phyloP scores from a whole-genome alignment of 2,329 filamentous ascomycete species.

The Ascochyta clinopodiicola region DNA sequence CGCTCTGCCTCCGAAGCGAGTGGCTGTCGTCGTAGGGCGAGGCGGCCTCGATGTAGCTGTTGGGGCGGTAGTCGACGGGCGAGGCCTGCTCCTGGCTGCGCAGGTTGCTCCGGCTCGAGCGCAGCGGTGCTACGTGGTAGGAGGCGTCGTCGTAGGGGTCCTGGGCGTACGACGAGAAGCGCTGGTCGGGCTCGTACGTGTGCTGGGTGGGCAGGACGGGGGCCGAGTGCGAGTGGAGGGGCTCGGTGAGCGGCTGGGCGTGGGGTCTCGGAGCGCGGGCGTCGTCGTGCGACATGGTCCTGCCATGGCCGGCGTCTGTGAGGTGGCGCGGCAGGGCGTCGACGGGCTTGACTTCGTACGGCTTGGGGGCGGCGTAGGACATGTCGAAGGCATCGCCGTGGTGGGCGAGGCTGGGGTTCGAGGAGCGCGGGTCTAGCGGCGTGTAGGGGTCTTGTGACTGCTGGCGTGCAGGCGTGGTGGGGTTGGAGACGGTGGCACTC shows the following conservation, averaged over 20 bases:
- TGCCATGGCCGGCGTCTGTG: background rate
- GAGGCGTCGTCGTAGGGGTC: constrained; percentile 38
- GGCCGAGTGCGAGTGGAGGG: constrained; percentile 55
- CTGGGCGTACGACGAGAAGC: constrained; percentile 23
- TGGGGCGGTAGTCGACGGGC: constrained; percentile 42
- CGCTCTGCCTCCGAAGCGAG: constrained; percentile 55
- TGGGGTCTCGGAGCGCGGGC: constrained; percentile 31
- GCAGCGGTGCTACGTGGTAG: constrained; percentile 45
- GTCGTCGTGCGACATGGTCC: constrained; percentile 41
- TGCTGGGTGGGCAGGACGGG: constrained; percentile 49
- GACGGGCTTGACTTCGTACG: constrained; percentile 23
- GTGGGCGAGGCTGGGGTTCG: constrained; percentile 27
- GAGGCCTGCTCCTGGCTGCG: constrained; percentile 31
- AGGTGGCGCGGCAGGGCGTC: constrained; percentile 34
- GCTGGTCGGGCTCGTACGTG: constrained; percentile 29
- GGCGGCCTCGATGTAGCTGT: constrained; percentile 38
- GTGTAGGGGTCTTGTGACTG: constrained; percentile 32
- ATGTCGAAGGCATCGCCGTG: constrained; percentile 41
- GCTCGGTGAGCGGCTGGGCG: constrained; percentile 22
- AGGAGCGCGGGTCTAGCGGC: constrained; percentile 33
- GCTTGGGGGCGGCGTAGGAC: constrained; percentile 46
- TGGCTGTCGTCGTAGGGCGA: constrained; percentile 49
- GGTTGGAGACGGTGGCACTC: constrained; percentile 24
- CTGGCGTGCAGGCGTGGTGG: constrained; percentile 36
- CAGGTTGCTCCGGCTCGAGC: constrained; percentile 36